Conservation (phyloP, 1,284 basidiomycete species). For the Xerocomus tenax region DNA sequence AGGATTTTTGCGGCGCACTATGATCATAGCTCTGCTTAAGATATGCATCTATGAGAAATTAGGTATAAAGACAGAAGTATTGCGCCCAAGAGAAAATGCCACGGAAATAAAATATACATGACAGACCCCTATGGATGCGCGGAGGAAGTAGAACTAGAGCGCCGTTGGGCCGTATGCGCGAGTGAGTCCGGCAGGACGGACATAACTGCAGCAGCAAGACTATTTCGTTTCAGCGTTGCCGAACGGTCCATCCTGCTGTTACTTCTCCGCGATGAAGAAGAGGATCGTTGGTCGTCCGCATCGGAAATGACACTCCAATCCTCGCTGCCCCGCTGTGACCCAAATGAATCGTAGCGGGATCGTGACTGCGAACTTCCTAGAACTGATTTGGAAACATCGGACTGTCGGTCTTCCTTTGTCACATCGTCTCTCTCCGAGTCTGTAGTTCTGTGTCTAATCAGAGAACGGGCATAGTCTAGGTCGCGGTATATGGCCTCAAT, state of each 20-base stretch:
- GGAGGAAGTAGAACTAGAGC: conserved; percentile 28
- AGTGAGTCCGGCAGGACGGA: conserved; percentile 52
- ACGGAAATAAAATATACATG: neutral
- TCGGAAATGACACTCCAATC: conserved; percentile 81
- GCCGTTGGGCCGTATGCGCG: conserved; percentile 37
- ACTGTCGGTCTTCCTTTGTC: conserved; percentile 33
- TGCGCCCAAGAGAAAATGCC: neutral
- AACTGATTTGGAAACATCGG: conserved; percentile 27
- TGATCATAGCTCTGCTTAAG: conserved; percentile 25
- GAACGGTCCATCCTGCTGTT: conserved; percentile 30
- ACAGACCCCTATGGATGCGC: conserved; percentile 14
- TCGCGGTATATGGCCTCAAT: conserved; percentile 90
- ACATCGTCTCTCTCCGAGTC: conserved; percentile 40
- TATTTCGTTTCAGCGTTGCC: conserved; percentile 44
- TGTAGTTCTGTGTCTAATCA: conserved; percentile 53
- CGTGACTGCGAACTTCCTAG: conserved; percentile 32
- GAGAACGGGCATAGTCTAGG: conserved; percentile 75
- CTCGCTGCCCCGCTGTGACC: conserved; percentile 53
- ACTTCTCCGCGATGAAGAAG: conserved; percentile 40
- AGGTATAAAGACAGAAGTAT: conserved; percentile 12
- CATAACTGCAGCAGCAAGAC: conserved; percentile 51
- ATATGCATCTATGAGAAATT: conserved; percentile 11
- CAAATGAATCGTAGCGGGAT: conserved; percentile 50
- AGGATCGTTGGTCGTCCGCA: conserved; percentile 50
- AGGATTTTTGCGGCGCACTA: conserved; percentile 77